A percentile compares a stretch with the other conserved stretches of the same genome.
phyloP scores from a whole-genome alignment of 495 filamentous ascomycete genomes.

The Pseudoneurospora amorphoporcata region DNA sequence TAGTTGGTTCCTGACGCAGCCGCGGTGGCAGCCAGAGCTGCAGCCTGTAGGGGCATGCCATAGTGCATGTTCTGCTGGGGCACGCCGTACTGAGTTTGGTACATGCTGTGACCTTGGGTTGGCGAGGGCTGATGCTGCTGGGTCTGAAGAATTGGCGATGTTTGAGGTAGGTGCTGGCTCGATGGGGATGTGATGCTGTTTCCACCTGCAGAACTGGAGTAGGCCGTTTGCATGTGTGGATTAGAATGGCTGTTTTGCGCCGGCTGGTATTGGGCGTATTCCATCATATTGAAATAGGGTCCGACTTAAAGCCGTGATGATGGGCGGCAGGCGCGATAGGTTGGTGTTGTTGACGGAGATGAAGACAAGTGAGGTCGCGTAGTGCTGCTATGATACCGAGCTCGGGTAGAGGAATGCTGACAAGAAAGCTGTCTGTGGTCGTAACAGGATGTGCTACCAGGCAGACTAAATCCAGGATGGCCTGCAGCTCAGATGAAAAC shows the following conservation, averaged over 20 bases:
- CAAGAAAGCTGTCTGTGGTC: constrained; percentile 2
- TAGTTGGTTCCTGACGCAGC: constrained; percentile 53
- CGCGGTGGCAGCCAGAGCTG: constrained; percentile 60
- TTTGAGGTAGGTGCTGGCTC: constrained; percentile 46
- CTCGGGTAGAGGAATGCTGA: constrained; percentile 10
- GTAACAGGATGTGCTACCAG: constrained; percentile 11
- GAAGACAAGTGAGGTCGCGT: not conserved
- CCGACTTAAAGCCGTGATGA: constrained; percentile 12
- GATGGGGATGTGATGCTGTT: constrained; percentile 53
- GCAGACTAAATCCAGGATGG: constrained; percentile 8
- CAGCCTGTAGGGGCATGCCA: constrained; percentile 51
- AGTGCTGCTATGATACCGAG: constrained; percentile 4
- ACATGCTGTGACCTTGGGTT: constrained; percentile 47
- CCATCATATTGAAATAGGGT: constrained; percentile 44
- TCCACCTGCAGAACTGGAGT: constrained; percentile 43
- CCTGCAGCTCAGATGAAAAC: constrained; percentile 17
- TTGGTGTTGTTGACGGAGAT: not conserved
- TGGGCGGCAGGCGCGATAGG: constrained; percentile 9
- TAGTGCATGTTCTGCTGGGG: constrained; percentile 50
- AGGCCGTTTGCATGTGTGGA: constrained; percentile 28
- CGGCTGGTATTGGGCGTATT: constrained; percentile 59
- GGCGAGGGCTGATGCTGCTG: constrained; percentile 45
- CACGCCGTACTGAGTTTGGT: constrained; percentile 48
- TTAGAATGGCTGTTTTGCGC: constrained; percentile 45
- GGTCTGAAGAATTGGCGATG: constrained; percentile 53